Evolutionary conservation across 805 yeast species (phyloP).

Genomic region (Clavispora santaluciae): DNA sequence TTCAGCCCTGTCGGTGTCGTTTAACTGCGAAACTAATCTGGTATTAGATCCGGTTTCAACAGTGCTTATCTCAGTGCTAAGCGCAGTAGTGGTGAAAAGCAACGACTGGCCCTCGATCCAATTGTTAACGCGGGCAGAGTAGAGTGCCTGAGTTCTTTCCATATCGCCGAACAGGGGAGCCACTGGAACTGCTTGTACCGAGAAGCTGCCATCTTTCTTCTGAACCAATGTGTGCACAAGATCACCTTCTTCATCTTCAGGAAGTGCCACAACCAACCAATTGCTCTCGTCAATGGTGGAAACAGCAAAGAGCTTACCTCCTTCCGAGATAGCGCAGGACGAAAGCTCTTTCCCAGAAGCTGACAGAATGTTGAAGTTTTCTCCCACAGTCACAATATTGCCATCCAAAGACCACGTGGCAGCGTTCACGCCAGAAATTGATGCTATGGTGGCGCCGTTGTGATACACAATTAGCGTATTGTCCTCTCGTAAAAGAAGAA

Average conservation of each 20-base stretch:
- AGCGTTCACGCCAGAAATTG: background rate
- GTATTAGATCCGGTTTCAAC: slow-evolving; percentile 13
- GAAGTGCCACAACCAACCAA: slow-evolving; percentile 10
- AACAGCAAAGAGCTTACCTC: slow-evolving; percentile 16
- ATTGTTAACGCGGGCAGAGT: slow-evolving; percentile 33
- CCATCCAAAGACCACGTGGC: slow-evolving; percentile 8
- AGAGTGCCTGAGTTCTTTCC: slow-evolving; percentile 44
- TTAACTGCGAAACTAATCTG: slow-evolving; percentile 41
- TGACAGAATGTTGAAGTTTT: slow-evolving; percentile 1
- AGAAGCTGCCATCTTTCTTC: background rate
- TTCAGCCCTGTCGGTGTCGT: slow-evolving; percentile 69
- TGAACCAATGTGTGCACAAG: slow-evolving; percentile 7
- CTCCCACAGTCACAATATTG: slow-evolving; percentile 4
- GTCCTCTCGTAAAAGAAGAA: background rate
- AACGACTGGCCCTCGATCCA: slow-evolving; percentile 33
- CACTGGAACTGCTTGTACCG: slow-evolving; percentile 34
- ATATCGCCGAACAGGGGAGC: slow-evolving; percentile 51
- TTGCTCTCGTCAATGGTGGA: slow-evolving; percentile 18
- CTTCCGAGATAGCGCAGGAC: slow-evolving; percentile 8
- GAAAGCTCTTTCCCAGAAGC: slow-evolving; percentile 1
- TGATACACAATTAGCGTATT: slow-evolving; percentile 3
- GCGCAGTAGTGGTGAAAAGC: slow-evolving; percentile 52
- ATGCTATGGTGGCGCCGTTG: slow-evolving; percentile 3
- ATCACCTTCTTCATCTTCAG: slow-evolving; percentile 10
- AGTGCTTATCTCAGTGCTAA: slow-evolving; percentile 59